These are phyloP conservation scores for Schizochytrium sp. DNA, from an alignment of 108 stramenopile species.

Conservation along the genomic window DNA sequence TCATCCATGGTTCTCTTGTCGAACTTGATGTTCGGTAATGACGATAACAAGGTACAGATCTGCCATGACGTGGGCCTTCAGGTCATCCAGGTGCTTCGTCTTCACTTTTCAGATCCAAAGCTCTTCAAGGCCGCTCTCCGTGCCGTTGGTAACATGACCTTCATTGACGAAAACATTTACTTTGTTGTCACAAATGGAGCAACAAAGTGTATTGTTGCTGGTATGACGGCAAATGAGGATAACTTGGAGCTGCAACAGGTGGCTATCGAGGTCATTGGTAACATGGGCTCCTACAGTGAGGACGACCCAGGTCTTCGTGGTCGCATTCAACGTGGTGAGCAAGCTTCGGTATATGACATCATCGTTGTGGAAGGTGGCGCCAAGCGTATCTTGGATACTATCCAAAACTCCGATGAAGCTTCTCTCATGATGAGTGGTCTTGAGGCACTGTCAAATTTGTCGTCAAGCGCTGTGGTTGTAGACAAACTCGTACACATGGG, in stretches of 20 bases:
- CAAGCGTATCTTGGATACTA: constrained; percentile 12
- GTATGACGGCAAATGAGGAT: constrained; percentile 12
- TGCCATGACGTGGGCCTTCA: constrained; percentile 24
- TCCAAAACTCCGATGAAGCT: neutral
- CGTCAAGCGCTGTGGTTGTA: constrained; percentile 10
- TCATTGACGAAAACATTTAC: constrained; percentile 57
- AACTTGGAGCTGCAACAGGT: constrained; percentile 60
- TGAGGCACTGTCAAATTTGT: constrained; percentile 52
- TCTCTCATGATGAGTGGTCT: constrained; percentile 42
- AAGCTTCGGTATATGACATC: neutral
- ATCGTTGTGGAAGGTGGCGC: constrained; percentile 59
- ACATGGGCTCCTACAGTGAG: constrained; percentile 60
- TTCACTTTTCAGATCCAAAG: neutral
- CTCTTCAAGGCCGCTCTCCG: constrained; percentile 62
- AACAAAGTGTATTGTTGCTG: constrained; percentile 61
- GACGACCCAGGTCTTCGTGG: neutral
- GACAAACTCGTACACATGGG: constrained; percentile 53
- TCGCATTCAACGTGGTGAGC: constrained; percentile 34
- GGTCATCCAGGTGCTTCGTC: neutral
- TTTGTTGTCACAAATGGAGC: constrained; percentile 53
- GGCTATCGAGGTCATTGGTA: constrained; percentile 60
- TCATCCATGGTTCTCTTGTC: constrained; percentile 48
- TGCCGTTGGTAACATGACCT: constrained; percentile 64
- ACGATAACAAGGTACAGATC: constrained; percentile 63
- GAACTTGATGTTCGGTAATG: constrained; percentile 60